Evolutionary conservation across 1,284 basidiomycete genomes (phyloP).

Genomic region (Boletus hoseneyae): DNA sequence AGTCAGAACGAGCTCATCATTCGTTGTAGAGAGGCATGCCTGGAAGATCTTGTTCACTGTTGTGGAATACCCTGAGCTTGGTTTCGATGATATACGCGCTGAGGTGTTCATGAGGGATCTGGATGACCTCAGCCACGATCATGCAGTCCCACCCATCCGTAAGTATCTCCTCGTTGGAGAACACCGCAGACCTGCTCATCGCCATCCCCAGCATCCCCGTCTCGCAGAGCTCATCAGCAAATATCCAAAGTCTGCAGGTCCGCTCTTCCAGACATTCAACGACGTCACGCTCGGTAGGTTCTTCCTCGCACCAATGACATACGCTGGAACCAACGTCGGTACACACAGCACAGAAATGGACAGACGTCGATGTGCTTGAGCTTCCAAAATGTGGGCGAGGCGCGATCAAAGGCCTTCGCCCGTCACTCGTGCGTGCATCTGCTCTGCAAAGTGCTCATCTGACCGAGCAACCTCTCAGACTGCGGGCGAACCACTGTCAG

Average conservation of each 20-base stretch:
- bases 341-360: slow-evolving; percentile 67
- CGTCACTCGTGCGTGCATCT: slow-evolving; percentile 45
- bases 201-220: slow-evolving; percentile 11
- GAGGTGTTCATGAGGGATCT: slow-evolving; percentile 16
- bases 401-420: slow-evolving; percentile 57
- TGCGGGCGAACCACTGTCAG: slow-evolving; percentile 17
- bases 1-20: not conserved
- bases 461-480: slow-evolving; percentile 10
- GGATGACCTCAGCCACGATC: not conserved
- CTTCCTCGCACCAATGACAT: not conserved
- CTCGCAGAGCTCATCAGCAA: slow-evolving; percentile 39
- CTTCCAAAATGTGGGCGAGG: slow-evolving; percentile 52
- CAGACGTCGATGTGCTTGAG: slow-evolving; percentile 57
- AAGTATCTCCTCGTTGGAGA: slow-evolving; percentile 4
- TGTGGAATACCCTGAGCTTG: slow-evolving; percentile 22
- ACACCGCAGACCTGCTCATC: slow-evolving; percentile 1
- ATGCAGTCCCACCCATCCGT: slow-evolving; percentile 30
- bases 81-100: slow-evolving; percentile 6
- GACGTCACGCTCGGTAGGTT: slow-evolving; percentile 50
- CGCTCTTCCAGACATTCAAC: slow-evolving; percentile 61
- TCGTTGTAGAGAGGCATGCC: slow-evolving; percentile 12
- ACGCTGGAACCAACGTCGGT: not conserved
- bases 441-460: not conserved
- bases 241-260: slow-evolving; percentile 50
- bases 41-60: slow-evolving; percentile 28